These are phyloP conservation scores for Asterochloris sp. DNA, from an alignment of 139 green algal genomes.

Conservation along the genomic window DNA sequence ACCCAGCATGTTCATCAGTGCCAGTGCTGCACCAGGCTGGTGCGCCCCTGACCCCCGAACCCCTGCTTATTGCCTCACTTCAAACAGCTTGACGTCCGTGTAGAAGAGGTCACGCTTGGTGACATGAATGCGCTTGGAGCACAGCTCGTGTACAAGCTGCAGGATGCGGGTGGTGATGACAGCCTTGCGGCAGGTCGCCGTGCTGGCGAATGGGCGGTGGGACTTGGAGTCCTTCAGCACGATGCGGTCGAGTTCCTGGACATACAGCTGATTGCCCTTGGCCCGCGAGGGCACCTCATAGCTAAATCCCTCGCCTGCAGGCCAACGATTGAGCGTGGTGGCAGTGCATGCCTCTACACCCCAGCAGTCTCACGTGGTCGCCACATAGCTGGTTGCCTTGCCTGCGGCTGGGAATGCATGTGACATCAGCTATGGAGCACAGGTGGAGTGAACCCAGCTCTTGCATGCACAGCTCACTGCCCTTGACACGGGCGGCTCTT, in stretches of 20 bases:
- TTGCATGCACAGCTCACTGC: too few species aligned
- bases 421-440: too few species aligned
- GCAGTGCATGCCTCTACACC: too few species aligned
- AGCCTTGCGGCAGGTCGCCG: slow-evolving; percentile 68
- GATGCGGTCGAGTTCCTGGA: slow-evolving; percentile 88
- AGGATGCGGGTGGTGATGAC: slow-evolving; percentile 90
- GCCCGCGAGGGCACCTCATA: slow-evolving; percentile 76
- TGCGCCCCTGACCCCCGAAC: not conserved
- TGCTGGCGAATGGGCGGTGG: slow-evolving; percentile 76
- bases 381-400: too few species aligned
- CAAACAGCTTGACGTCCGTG: slow-evolving; percentile 97
- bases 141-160: slow-evolving; percentile 82
- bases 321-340: slow-evolving; percentile 2
- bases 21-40: not conserved
- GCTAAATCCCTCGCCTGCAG: slow-evolving; percentile 53
- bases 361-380: too few species aligned
- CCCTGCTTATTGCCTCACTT: slow-evolving; percentile 34
- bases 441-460: too few species aligned
- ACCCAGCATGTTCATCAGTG: not conserved
- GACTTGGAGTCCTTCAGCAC: slow-evolving; percentile 78
- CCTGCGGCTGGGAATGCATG: too few species aligned
- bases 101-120: slow-evolving; percentile 97
- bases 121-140: slow-evolving; percentile 62
- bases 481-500: too few species aligned
- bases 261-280: slow-evolving; percentile 78